A percentile compares a stretch with the other conserved stretches of the same genome.
phyloP scores from a whole-genome alignment of 768 basidiomycete genomes.

The Tylopilus rubrobrunneus region DNA sequence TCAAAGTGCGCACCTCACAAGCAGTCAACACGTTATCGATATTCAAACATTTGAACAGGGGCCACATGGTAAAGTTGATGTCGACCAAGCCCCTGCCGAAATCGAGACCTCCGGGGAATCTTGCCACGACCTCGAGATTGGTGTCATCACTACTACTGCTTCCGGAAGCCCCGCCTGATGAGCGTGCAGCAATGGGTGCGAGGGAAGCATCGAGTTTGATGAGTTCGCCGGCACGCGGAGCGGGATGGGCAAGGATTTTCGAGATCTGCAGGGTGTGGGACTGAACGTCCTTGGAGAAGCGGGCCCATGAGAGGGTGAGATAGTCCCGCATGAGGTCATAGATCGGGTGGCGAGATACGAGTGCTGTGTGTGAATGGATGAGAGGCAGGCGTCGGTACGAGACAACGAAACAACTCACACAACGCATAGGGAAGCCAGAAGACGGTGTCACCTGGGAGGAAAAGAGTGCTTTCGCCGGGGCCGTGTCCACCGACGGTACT shows the following conservation, averaged over 20 bases:
- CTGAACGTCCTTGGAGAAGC: conserved; percentile 91
- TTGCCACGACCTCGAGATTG: conserved; percentile 76
- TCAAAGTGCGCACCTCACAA: conserved; percentile 61
- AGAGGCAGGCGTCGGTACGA: conserved; percentile 6
- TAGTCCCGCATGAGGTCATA: conserved; percentile 96
- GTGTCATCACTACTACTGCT: conserved; percentile 34
- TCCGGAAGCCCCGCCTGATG: conserved; percentile 39
- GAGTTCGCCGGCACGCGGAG: conserved; percentile 82
- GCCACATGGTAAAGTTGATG: conserved; percentile 97
- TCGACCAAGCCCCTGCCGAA: conserved; percentile 89
- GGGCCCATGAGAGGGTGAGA: conserved; percentile 92
- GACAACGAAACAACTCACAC: conserved; percentile 47
- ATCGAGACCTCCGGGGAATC: conserved; percentile 91
- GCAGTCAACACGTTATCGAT: conserved; percentile 92
- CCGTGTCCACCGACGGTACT: conserved; percentile 73
- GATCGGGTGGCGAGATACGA: conserved; percentile 89
- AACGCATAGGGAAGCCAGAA: conserved; percentile 95
- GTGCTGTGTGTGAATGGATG: conserved; percentile 41
- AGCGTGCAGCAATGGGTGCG: conserved; percentile 39
- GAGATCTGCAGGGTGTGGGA: conserved; percentile 88
- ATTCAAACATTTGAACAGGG: conserved; percentile 87
- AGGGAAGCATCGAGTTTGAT: conserved; percentile 83
- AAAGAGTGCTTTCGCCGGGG: conserved; percentile 84
- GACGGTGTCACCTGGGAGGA: conserved; percentile 84
- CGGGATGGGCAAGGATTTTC: conserved; percentile 83